A percentile compares a stretch with the other conserved stretches of the same genome.
These are phyloP conservation scores for Brettanomyces custersianus DNA, from an alignment of 805 yeast genomes.

Conservation along the genomic window DNA sequence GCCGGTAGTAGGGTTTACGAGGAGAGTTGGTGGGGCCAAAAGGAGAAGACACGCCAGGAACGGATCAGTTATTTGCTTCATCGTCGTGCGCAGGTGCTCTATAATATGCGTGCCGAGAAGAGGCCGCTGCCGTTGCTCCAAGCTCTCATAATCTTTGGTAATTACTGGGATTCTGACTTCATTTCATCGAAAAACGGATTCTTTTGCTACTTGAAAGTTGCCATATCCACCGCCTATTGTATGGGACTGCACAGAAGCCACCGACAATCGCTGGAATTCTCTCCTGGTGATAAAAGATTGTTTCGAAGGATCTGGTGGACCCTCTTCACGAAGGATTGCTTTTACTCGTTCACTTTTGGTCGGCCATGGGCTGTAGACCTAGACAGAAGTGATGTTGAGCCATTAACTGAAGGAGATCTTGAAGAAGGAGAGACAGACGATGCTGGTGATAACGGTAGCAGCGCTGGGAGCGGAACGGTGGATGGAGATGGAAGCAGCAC, in stretches of 20 bases:
- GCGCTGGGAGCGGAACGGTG: neutral
- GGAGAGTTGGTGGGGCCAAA: constrained; percentile 38
- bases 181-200: constrained; percentile 57
- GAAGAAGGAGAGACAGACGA: constrained; percentile 37
- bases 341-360: constrained; percentile 59
- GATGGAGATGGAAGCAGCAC: neutral
- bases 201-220: constrained; percentile 51
- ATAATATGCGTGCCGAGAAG: constrained; percentile 58
- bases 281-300: constrained; percentile 26
- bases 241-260: constrained; percentile 60
- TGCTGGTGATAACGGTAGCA: constrained; percentile 11
- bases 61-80: constrained; percentile 39
- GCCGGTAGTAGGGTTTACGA: constrained; percentile 58
- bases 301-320: constrained; percentile 76
- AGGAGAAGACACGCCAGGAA: constrained; percentile 36
- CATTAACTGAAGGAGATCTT: constrained; percentile 58
- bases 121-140: constrained; percentile 58
- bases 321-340: constrained; percentile 57
- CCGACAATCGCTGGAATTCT: constrained; percentile 6
- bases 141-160: constrained; percentile 51
- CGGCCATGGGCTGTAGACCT: constrained; percentile 62
- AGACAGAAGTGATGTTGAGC: constrained; percentile 70
- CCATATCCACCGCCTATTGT: constrained; percentile 64
- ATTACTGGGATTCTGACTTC: constrained; percentile 70
- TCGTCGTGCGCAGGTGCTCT: constrained; percentile 66